A percentile compares a stretch with the other conserved stretches of the same genome.
These are phyloP conservation scores for Podospora tetraspora DNA, from an alignment of 495 filamentous ascomycete genomes.

Conservation along the genomic window DNA sequence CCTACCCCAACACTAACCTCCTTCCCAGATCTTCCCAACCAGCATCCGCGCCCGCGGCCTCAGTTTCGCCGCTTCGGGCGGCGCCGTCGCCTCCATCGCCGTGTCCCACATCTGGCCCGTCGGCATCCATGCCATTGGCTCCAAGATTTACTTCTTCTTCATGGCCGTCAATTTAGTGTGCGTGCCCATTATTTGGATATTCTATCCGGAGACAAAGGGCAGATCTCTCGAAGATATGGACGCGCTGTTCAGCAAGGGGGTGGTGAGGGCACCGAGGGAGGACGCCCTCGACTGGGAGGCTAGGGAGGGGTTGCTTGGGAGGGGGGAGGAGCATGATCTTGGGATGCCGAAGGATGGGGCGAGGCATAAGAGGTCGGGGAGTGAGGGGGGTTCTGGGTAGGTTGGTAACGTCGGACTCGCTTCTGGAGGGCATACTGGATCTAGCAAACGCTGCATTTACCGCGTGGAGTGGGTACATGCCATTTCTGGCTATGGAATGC, in stretches of 20 bases:
- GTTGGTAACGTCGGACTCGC: background rate
- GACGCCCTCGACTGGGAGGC: constrained; percentile 7
- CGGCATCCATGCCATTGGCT: constrained; percentile 46
- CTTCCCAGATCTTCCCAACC: constrained; percentile 46
- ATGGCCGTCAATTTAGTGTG: constrained; percentile 49
- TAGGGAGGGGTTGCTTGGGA: background rate
- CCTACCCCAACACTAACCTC: constrained; percentile 1
- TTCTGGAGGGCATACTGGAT: background rate
- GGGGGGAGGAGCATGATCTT: background rate
- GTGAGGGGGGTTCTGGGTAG: background rate
- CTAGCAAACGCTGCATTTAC: no score
- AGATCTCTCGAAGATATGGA: constrained; percentile 51
- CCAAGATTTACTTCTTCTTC: constrained; percentile 57
- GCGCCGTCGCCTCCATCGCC: constrained; percentile 47
- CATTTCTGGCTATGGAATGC: no score
- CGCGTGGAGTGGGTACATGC: no score
- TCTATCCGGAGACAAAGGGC: constrained; percentile 53
- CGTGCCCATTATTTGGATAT: constrained; percentile 42
- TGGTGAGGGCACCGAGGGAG: constrained; percentile 12
- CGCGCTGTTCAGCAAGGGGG: constrained; percentile 35
- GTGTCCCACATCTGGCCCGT: constrained; percentile 45
- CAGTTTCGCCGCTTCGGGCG: constrained; percentile 47
- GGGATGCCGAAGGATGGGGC: background rate
- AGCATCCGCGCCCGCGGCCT: constrained; percentile 47
- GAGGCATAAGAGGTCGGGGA: background rate